phyloP scores from a whole-genome alignment of 108 stramenopile genomes.

The Fragilariopsis cylindrus region DNA sequence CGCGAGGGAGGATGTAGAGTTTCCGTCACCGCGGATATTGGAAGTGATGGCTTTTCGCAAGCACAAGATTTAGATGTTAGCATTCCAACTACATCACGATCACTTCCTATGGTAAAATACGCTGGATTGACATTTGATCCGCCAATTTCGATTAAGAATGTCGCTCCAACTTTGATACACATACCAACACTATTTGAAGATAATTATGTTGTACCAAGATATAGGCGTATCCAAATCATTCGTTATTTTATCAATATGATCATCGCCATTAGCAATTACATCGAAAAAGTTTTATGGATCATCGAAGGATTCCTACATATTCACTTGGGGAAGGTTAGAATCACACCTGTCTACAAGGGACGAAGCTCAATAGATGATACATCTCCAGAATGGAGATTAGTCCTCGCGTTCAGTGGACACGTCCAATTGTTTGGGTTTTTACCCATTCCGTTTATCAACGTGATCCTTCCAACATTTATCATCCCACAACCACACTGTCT shows the following conservation, averaged over 20 bases:
- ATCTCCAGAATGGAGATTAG: slow-evolving; percentile 71
- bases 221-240: slow-evolving; percentile 61
- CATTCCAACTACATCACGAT: slow-evolving; percentile 52
- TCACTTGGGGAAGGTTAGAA: slow-evolving; percentile 70
- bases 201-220: slow-evolving; percentile 44
- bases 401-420: slow-evolving; percentile 80
- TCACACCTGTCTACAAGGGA: slow-evolving; percentile 69
- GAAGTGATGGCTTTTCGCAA: slow-evolving; percentile 61
- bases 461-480: slow-evolving; percentile 79
- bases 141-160: slow-evolving; percentile 76
- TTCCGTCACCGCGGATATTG: slow-evolving; percentile 54
- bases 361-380: slow-evolving; percentile 26
- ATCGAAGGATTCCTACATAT: slow-evolving; percentile 77
- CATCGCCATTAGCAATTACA: slow-evolving; percentile 56
- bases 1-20: slow-evolving; percentile 61
- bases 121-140: slow-evolving; percentile 71
- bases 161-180: slow-evolving; percentile 86
- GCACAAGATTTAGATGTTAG: slow-evolving; percentile 74
- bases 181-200: slow-evolving; percentile 87
- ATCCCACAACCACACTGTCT: slow-evolving; percentile 88
- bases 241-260: slow-evolving; percentile 62
- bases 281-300: slow-evolving; percentile 83
- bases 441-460: slow-evolving; percentile 80
- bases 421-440: slow-evolving; percentile 71
- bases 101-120: slow-evolving; percentile 79